Evolutionary conservation across 2,329 filamentous ascomycete species (phyloP).

Genomic region (Cladosporium colombiae): DNA sequence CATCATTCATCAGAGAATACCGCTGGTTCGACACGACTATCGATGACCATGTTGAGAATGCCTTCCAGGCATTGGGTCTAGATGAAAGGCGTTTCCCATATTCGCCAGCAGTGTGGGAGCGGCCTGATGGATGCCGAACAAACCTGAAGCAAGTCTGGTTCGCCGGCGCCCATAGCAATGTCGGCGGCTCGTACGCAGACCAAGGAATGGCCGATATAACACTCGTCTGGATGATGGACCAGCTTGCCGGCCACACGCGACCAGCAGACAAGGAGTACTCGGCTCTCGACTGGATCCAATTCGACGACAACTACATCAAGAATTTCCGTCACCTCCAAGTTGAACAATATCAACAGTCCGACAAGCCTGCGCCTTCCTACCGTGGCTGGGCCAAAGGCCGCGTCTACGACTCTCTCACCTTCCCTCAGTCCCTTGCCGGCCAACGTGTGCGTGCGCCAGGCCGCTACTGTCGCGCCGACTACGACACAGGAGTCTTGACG

Average conservation of each 20-base stretch:
- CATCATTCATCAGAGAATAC: constrained; percentile 36
- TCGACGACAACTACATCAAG: constrained; percentile 38
- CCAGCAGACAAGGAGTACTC: constrained; percentile 28
- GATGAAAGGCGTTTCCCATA: constrained; percentile 56
- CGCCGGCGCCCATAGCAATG: constrained; percentile 54
- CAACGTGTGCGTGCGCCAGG: constrained; percentile 33
- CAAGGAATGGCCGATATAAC: constrained; percentile 40
- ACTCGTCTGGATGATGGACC: constrained; percentile 47
- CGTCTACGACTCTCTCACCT: constrained; percentile 38
- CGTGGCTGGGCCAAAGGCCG: constrained; percentile 37
- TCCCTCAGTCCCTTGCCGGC: constrained; percentile 37
- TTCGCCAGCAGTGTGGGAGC: constrained; percentile 53
- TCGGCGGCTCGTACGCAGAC: constrained; percentile 49
- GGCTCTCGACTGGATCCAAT: constrained; percentile 38
- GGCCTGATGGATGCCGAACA: constrained; percentile 30
- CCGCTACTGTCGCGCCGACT: constrained; percentile 34
- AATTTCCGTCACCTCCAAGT: constrained; percentile 32
- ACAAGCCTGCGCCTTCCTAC: constrained; percentile 21
- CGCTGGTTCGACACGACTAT: constrained; percentile 40
- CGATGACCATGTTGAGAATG: constrained; percentile 49
- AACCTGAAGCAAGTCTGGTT: constrained; percentile 58
- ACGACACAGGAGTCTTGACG: constrained; percentile 30
- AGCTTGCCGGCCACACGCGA: constrained; percentile 36
- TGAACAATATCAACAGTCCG: constrained; percentile 27
- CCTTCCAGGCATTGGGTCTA: constrained; percentile 58